A percentile compares a stretch with the other conserved stretches of the same genome.
phyloP scores from a whole-genome alignment of 2,329 filamentous ascomycete species.

The Pseudocercospora musae region DNA sequence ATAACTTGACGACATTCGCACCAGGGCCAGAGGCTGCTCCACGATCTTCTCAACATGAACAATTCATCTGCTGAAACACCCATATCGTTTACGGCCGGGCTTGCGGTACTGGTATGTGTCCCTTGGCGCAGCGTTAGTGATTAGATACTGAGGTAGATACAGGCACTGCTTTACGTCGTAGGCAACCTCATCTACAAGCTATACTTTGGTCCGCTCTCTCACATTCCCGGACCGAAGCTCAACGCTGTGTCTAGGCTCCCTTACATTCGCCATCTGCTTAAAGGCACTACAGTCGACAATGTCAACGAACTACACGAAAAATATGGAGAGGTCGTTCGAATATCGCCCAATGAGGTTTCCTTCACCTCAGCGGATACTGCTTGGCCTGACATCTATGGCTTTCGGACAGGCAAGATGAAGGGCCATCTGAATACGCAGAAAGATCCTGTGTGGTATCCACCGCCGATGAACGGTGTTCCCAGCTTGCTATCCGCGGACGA shows the following conservation, averaged over 20 bases:
- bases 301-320: slow-evolving; percentile 46
- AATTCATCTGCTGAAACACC: neutral
- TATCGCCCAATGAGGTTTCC: slow-evolving; percentile 43
- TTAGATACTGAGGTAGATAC: neutral
- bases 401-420: slow-evolving; percentile 36
- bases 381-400: slow-evolving; percentile 45
- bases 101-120: slow-evolving; percentile 16
- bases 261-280: slow-evolving; percentile 24
- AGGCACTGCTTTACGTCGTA: slow-evolving; percentile 21
- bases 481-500: slow-evolving; percentile 37
- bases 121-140: neutral
- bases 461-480: slow-evolving; percentile 31
- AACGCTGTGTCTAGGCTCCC: slow-evolving; percentile 28
- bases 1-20: neutral
- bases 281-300: slow-evolving; percentile 25
- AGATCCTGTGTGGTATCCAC: slow-evolving; percentile 36
- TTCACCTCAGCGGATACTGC: slow-evolving; percentile 44
- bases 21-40: no score
- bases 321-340: slow-evolving; percentile 44
- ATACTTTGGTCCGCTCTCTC: slow-evolving; percentile 43
- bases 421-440: slow-evolving; percentile 37
- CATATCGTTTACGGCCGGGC: neutral
- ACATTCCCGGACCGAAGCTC: slow-evolving; percentile 44
- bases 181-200: slow-evolving; percentile 36
- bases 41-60: slow-evolving; percentile 2